These are phyloP conservation scores for Paramecium biaurelia DNA, from an alignment of 73 alveolate species.

Conservation along the genomic window DNA sequence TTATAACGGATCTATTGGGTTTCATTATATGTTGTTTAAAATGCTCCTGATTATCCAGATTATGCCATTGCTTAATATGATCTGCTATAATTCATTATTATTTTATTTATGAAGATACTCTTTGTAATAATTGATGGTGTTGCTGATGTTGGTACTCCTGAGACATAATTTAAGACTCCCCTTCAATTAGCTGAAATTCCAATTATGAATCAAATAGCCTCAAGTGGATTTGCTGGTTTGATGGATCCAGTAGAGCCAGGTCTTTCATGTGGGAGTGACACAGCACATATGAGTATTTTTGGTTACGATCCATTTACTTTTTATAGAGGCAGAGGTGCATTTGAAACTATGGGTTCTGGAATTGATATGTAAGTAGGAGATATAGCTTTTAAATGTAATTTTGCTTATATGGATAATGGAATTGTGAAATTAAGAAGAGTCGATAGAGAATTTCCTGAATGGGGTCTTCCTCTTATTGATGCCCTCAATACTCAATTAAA, in stretches of 20 bases:
- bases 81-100: not conserved
- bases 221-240: slow-evolving; percentile 77
- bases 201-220: slow-evolving; percentile 67
- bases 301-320: slow-evolving; percentile 78
- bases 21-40: not conserved
- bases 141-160: slow-evolving; percentile 67
- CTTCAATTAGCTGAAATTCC: slow-evolving; percentile 71
- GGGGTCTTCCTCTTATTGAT: slow-evolving; percentile 74
- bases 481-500: not conserved
- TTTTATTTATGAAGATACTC: slow-evolving; percentile 34
- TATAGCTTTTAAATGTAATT: slow-evolving; percentile 87
- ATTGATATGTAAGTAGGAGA: slow-evolving; percentile 73
- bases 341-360: slow-evolving; percentile 90
- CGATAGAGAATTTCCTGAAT: slow-evolving; percentile 75
- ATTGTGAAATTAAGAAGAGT: slow-evolving; percentile 82
- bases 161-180: slow-evolving; percentile 66
- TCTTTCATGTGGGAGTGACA: slow-evolving; percentile 86
- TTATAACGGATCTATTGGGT: not conserved
- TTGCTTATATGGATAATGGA: slow-evolving; percentile 74
- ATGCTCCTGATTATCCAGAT: not conserved
- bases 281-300: slow-evolving; percentile 85
- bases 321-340: slow-evolving; percentile 86
- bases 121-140: slow-evolving; percentile 81
- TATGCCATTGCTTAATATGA: not conserved
- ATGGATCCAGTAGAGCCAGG: slow-evolving; percentile 90